phyloP scores from a whole-genome alignment of 2,329 filamentous ascomycete species.

The Aulographum hederae region DNA sequence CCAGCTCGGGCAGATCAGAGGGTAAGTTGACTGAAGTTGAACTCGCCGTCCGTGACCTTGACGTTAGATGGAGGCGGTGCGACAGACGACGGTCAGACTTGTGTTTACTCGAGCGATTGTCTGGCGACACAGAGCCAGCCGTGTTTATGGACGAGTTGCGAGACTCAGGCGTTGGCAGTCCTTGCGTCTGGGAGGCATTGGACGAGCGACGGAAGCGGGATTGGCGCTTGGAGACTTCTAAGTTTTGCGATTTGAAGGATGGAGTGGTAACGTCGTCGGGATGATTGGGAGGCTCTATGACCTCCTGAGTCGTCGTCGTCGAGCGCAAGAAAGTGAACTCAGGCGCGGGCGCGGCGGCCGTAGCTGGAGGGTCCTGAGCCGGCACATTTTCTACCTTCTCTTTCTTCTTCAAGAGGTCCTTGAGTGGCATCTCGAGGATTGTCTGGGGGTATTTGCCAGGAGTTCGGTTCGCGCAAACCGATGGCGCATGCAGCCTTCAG shows the following conservation, averaged over 20 bases:
- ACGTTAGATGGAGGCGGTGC: constrained; percentile 46
- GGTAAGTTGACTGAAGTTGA: constrained; percentile 59
- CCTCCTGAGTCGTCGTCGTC: constrained; percentile 64
- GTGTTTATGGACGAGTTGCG: constrained; percentile 7
- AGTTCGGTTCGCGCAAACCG: too few relatives aligned
- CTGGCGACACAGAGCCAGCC: too few relatives aligned
- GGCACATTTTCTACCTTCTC: constrained; percentile 30
- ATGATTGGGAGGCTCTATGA: constrained; percentile 51
- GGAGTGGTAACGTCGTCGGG: constrained; percentile 18
- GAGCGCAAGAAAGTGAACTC: constrained; percentile 73
- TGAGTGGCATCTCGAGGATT: constrained; percentile 37
- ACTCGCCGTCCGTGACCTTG: constrained; percentile 29
- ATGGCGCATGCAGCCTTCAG: background rate
- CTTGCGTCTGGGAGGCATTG: constrained; percentile 12
- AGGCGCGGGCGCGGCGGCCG: constrained; percentile 20
- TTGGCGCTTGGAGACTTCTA: constrained; percentile 8
- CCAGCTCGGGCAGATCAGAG: constrained; percentile 59
- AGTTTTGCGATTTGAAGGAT: background rate
- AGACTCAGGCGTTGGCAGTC: too few relatives aligned
- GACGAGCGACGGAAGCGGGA: constrained; percentile 15
- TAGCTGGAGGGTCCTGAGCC: constrained; percentile 8
- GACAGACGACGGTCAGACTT: constrained; percentile 35
- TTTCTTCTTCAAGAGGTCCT: constrained; percentile 44
- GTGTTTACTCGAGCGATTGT: constrained; percentile 6
- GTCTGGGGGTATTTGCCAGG: background rate